Conservation (phyloP, 2,329 filamentous ascomycete genomes). For the Hansfordia pulvinata region DNA sequence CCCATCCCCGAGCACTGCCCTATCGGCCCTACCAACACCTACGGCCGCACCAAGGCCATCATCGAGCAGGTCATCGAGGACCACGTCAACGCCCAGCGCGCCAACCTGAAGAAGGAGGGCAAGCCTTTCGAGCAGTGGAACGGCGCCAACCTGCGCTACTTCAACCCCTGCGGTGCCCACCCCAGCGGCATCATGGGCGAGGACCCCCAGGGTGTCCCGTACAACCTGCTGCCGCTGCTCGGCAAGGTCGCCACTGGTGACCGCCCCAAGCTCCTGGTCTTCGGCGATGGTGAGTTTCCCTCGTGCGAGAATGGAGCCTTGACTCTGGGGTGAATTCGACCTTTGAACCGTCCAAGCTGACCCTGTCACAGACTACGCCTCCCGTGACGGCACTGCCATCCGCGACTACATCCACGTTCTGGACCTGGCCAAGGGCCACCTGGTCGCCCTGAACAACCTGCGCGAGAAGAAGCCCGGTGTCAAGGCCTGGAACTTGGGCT, state of each 20-base stretch:
- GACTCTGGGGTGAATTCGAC: too few relatives aligned
- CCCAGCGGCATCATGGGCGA: slow-evolving; percentile 96
- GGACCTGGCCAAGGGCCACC: slow-evolving; percentile 74
- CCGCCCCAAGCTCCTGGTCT: slow-evolving; percentile 85
- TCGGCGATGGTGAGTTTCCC: slow-evolving; percentile 83
- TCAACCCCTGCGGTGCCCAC: slow-evolving; percentile 93
- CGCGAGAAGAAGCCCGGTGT: slow-evolving; percentile 75
- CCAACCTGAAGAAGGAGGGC: slow-evolving; percentile 66
- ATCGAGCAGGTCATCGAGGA: slow-evolving; percentile 90
- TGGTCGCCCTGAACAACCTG: slow-evolving; percentile 83
- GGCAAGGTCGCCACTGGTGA: slow-evolving; percentile 95
- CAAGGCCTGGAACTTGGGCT: slow-evolving; percentile 92
- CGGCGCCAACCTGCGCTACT: slow-evolving; percentile 85
- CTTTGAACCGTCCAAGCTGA: slow-evolving; percentile 1
- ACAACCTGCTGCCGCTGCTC: slow-evolving; percentile 86
- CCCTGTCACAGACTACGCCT: slow-evolving; percentile 60
- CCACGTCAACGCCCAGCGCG: slow-evolving; percentile 74
- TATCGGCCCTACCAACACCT: slow-evolving; percentile 91
- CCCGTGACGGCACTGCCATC: slow-evolving; percentile 83
- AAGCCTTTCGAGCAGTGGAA: slow-evolving; percentile 78
- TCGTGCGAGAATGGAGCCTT: too few relatives aligned
- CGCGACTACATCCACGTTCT: slow-evolving; percentile 97
- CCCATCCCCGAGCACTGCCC: slow-evolving; percentile 96
- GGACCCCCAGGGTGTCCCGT: slow-evolving; percentile 89
- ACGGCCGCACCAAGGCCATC: slow-evolving; percentile 89